These are phyloP conservation scores for Pythium rhizo-oryzae DNA, from an alignment of 352 stramenopile genomes.

Conservation along the genomic window DNA sequence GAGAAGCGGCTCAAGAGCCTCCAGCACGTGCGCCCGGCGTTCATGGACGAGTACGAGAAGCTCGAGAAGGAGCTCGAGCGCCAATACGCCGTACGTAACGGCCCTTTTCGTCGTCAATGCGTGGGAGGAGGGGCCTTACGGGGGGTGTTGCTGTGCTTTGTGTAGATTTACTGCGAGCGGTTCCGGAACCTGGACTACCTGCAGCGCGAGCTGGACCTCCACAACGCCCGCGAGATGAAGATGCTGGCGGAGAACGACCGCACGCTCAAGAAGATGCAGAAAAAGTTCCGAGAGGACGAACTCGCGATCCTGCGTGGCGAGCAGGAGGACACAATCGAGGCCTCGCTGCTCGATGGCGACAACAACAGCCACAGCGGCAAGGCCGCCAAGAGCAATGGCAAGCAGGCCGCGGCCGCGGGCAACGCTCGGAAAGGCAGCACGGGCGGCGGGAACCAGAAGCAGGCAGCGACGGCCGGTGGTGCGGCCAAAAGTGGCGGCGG, in stretches of 20 bases:
- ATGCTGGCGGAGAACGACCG: conserved; percentile 88
- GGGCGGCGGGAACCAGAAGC: conserved; percentile 53
- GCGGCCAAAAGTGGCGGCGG: not conserved
- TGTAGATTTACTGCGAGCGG: conserved; percentile 89
- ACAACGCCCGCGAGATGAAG: conserved; percentile 87
- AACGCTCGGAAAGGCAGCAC: conserved; percentile 34
- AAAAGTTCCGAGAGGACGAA: conserved; percentile 93
- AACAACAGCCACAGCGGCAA: conserved; percentile 35
- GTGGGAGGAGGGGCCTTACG: no score
- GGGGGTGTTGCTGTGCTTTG: not conserved
- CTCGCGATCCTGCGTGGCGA: conserved; percentile 86
- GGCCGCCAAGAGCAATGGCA: conserved; percentile 36
- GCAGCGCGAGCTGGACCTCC: conserved; percentile 92
- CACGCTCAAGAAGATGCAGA: conserved; percentile 92
- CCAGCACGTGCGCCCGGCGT: conserved; percentile 93
- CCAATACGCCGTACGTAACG: conserved; percentile 86
- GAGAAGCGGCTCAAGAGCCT: conserved; percentile 94
- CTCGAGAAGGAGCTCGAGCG: conserved; percentile 96
- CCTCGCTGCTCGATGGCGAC: conserved; percentile 48
- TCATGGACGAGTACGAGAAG: conserved; percentile 98
- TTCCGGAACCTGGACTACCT: conserved; percentile 98
- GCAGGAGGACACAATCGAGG: conserved; percentile 81
- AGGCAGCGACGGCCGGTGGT: conserved; percentile 9
- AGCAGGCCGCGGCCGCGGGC: not conserved
- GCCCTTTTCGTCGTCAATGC: no score